Evolutionary conservation across 768 basidiomycete genomes (phyloP), one percentile per base, ranked within the genome.

Genomic region (Tubosaeta sp.): DNA sequence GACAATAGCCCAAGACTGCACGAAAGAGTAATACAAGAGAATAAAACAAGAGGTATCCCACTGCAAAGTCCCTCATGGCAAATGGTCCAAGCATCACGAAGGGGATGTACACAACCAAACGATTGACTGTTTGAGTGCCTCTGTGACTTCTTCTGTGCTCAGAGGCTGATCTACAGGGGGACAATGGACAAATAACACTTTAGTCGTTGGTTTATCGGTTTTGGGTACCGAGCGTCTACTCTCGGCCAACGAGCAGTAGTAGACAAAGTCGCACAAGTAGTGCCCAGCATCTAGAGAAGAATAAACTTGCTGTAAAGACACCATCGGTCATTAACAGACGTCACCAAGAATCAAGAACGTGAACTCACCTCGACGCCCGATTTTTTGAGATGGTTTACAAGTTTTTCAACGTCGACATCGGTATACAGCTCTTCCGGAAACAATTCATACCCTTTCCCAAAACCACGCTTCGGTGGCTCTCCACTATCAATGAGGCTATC

Each of bases 241-340:
- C 62, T 87, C 86, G 5, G 85, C 84, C 24, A 88, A 75, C 10
- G 85, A 87, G 61, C 84, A 84, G 59, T 86, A 90, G 64, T 84
- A 87, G 52, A 84, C 78, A 65, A 84, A 89, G 69, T 89, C 87
- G 62, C 83, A 86, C 11, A 88, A 68, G 64, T 82, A 90, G 63
- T 86, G 84, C 0, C 86, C 87, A 14, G 86, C 83, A 61, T 89
- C 87, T 75, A 83, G 78, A 3, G 86, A 87, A 18, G 83, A 76
- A 62, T 83, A 82, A 19, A 87, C 81, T 69, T 83, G 76, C 83
- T 87, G 59, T 44, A 44, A 46, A 27, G 16, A n/a, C 6, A 19
- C 12, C 31, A 22, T 6, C 35, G 32, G 51, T 18, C 31, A 25
- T 46, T 53, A 40, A 55, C 51, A 43, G 36, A 31, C 53, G 30